A percentile compares a stretch with the other conserved stretches of the same genome.
These are phyloP conservation scores for Yamadazyma sp. DNA, from an alignment of 1,139 yeast species.

Conservation along the genomic window DNA sequence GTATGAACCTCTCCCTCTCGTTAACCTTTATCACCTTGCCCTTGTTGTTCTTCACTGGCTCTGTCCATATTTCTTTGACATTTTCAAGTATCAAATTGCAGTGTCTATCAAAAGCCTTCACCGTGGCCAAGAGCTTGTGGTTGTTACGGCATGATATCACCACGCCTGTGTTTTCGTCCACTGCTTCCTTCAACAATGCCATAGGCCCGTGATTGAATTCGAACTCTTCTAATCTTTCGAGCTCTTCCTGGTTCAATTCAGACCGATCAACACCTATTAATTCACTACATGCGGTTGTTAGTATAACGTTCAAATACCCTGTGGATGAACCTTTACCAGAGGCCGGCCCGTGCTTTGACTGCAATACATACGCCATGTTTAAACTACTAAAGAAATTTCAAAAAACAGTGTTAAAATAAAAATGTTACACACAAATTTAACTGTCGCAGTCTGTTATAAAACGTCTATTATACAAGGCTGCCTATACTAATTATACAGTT, in stretches of 20 bases:
- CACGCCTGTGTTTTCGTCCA: constrained; percentile 71
- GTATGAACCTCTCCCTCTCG: constrained; percentile 79
- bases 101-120: constrained; percentile 94
- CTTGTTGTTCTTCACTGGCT: constrained; percentile 58
- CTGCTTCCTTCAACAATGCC: constrained; percentile 79
- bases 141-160: constrained; percentile 90
- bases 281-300: constrained; percentile 41
- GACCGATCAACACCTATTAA: constrained; percentile 70
- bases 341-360: background rate
- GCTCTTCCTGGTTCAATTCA: constrained; percentile 79
- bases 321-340: background rate
- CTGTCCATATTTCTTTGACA: constrained; percentile 91
- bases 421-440: background rate
- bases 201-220: constrained; percentile 92
- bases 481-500: constrained; percentile 8
- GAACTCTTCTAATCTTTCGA: constrained; percentile 81
- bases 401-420: background rate
- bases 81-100: constrained; percentile 90
- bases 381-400: background rate
- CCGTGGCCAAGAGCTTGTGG: constrained; percentile 85
- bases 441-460: constrained; percentile 1
- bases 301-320: constrained; percentile 11
- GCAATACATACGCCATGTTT: constrained; percentile 13
- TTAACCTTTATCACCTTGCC: constrained; percentile 73
- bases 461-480: constrained; percentile 6